Evolutionary conservation across 306 rosid genomes (phyloP), one percentile per base, ranked within the genome.

Genomic region (Prosopis cineraria): DNA sequence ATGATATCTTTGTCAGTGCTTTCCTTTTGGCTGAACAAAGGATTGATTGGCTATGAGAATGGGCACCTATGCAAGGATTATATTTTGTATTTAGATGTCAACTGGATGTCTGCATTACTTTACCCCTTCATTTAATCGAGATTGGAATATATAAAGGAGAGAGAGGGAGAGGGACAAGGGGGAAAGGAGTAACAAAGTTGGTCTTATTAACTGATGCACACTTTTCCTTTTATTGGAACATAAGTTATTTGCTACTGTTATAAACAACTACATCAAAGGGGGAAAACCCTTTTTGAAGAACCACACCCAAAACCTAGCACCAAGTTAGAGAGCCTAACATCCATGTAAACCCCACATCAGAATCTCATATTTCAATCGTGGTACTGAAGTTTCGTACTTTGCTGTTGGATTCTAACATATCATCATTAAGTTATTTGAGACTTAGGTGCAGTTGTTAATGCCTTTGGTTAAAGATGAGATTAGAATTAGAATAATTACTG

Each of bases 11-110:
- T 37, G 39, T 71, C 47, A 39, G 10, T 45, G 55, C 55, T 68
- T 25, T 11, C 52, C 34, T 72, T 52, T 44, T 48, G 78, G 72
- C 48, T 55, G 60, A 56, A n/a, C 14, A 3, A 24, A 72, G 55
- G 72, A 53, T n/a, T 20, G 20, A n/a, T n/a, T n/a, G n/a, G n/a
- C n/a, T 70, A 48, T 36, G 3, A 52, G 70, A 27, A 56, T 14
- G 66, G 66, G 70, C 74, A 40, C 44, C 30, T 48, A 41, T 33
- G 34, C 31, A 25, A 27, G 73, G 39, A 24, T 39, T 37, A 36
- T 77, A 29, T n/a, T 27, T 27, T 67, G 80, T 55, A 37, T 70
- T 31, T 41, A 70, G 22, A 39, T 33, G 37, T 68, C 45, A 60
- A 27, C 36, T n/a, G n/a, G n/a, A n/a, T n/a, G n/a, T n/a, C n/a